Evolutionary conservation across 192 early-diverging fungal species (phyloP), one percentile per base, ranked within the genome.

Genomic region (Dissophora globulifera): DNA sequence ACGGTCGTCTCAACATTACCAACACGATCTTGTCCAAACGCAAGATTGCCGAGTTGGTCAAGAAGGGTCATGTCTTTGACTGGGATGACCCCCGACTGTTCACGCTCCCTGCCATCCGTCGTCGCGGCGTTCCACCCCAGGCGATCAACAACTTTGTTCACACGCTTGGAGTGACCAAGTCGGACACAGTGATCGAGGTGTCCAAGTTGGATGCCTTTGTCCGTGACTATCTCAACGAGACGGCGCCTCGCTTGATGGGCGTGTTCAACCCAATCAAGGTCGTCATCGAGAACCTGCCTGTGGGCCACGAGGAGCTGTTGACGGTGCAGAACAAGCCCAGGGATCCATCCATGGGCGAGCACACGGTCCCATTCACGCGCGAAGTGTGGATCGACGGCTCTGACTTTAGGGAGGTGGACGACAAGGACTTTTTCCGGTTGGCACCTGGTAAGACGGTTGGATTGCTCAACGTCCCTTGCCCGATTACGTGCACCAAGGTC

Each of bases 41-140:
- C 59, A 98, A 98, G 88, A 89, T 99, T 52, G 89, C 90, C 48
- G 89, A 93, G 88, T 84, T 99, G 57, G 93, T 95, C 67, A 90
- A 89, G 50, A 91, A 92, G 48, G 82, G 83, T 12, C 60, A 88
- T 62, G 94, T 99, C 3, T 78, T 58, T 49, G 93, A 90, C 17
- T 96, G 96, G 91, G 98, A 99, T 82, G 98, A 99, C 67, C 98
- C 98, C 38, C 88, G 98, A 53, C 71, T 99, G 58, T 98, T 92
- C 81, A 98, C 98, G n/a, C 84, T 99, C 47, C 91, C 91, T 4
- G 97, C 91, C 43, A 87, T 99, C 53, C 93, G 95, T 61, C 92
- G 98, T 32, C 95, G 98, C 49, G 98, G 98, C 48, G 93, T 98
- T 57, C 97, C 98, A 56, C 93, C 97, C 0, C 91, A 94, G 82